Base-by-base conservation (phyloP, 2,329 filamentous ascomycete species). In the Zymoseptoria tritici region DNA sequence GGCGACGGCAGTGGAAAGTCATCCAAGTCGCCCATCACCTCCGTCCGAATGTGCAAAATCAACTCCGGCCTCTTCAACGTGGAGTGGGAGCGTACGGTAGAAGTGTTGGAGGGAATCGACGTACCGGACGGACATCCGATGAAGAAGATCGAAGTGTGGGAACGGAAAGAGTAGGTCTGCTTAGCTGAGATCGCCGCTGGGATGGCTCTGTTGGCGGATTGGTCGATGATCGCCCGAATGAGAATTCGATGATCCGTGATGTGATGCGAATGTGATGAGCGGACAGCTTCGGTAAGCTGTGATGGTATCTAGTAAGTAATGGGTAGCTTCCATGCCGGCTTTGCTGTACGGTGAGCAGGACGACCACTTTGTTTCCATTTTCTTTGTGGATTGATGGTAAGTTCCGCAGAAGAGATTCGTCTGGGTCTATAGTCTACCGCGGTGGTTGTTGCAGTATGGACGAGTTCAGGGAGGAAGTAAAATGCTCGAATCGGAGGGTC, bases 41-140 rank as follows among this genome's bases (percentile, higher is more conserved):
- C 67, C 54, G 58, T 68, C 24, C 53, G 68, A 46, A 68, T 67
- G 61, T 67, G 64, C 52, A 63, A 51, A 58, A 63, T 86, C 64
- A 86, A 86, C 66, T 80, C 81, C 24, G 83, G 81, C 0, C 70
- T 80, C 36, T 86, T 86, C 67, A 73, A 71, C 0, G 81, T 86
- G 24, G 72, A 77, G 11, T 86, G 84, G 84, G 70, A 74, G 58
- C 68, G 73, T 36, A 83, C 82, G 0, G 75, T 73, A 59, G 64
- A 61, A 4, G 70, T 81, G 1, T 56, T 86, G 46, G 72, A 78
- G 56, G 65, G 68, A 0, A 68, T 75, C 3, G 72, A 72, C 26
- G 57, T 78, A 46, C 66, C 67, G 9, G 62, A 62, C 3, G 53
- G 51, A 6, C 58, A 62, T 31, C 11, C 36, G 13, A 58, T 69